A percentile compares a stretch with the other conserved stretches of the same genome.
Evolutionary conservation across 108 stramenopile genomes (phyloP).

Genomic region (Aureococcus anophagefferens): DNA sequence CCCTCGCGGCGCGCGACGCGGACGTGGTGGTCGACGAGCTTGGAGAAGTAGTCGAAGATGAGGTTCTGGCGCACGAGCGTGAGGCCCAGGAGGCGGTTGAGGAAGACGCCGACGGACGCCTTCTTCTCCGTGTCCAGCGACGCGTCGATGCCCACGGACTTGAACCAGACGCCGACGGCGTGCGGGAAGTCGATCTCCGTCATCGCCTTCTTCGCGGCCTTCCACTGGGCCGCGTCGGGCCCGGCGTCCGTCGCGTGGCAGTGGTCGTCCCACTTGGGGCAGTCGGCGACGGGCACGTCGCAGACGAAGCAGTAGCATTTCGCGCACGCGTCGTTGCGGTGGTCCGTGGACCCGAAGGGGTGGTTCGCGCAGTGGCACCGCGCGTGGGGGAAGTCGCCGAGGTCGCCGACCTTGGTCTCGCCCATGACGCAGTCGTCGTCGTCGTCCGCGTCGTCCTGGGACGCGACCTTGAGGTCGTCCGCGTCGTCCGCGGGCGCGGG

Average conservation of each 20-base stretch:
- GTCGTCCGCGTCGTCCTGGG: too few relatives aligned
- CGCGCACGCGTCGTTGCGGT: constrained; percentile 18
- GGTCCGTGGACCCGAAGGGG: not conserved
- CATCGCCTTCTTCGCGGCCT: too few relatives aligned
- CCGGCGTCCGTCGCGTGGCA: constrained; percentile 4
- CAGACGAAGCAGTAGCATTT: constrained; percentile 64
- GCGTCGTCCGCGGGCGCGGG: too few relatives aligned
- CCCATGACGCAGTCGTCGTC: too few relatives aligned
- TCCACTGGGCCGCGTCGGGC: too few relatives aligned
- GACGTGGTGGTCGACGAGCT: constrained; percentile 49
- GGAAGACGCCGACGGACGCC: too few relatives aligned
- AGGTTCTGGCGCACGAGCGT: constrained; percentile 42
- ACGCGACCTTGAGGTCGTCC: too few relatives aligned
- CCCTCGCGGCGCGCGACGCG: constrained; percentile 50
- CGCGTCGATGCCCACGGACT: too few relatives aligned
- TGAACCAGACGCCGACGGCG: too few relatives aligned
- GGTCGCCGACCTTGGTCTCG: not conserved
- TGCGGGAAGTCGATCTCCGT: too few relatives aligned
- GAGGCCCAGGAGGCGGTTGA: too few relatives aligned
- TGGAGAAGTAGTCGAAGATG: constrained; percentile 47
- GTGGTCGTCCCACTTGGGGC: constrained; percentile 40
- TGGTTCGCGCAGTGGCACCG: not conserved
- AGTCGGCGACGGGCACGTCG: constrained; percentile 39
- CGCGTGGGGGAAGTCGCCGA: not conserved
- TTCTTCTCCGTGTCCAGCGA: too few relatives aligned